Base-by-base conservation (phyloP, 2,329 filamentous ascomycete species). In the Colletotrichum costaricense region DNA sequence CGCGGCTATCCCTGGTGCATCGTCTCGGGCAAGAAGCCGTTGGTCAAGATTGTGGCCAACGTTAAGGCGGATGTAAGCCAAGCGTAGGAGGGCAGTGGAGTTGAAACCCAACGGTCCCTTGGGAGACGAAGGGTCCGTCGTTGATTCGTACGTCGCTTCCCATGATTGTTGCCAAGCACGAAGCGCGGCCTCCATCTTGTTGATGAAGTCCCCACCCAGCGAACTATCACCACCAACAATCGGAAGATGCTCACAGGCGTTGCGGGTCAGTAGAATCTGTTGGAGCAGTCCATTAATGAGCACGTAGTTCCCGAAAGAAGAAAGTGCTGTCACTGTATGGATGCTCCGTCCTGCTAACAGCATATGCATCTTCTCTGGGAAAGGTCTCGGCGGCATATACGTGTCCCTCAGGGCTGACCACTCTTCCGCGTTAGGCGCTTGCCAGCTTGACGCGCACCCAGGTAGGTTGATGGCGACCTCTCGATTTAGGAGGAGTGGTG, bases 401-500 rank as follows among this genome's bases (percentile, higher is more conserved):
- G 70, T 72, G n/a, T 56, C 62, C 58, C 81, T 79, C 19, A 79
- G 76, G 59, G 82, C 81, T 19, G 82, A 82, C 89, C 89, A 91
- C 72, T 87, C 82, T 22, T 81, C 76, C 19, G 86, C 84, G 49
- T 84, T 87, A 12, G 81, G 80, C 3, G 89, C 88, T 76, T 88
- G 88, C 86, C 89, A 91, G 70, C 88, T 85, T 28, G 87, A 85
- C 42, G 86, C 86, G 58, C 84, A 86, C 73, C 86, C 88, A 0
- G 89, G 89, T 75, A 91, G 85, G 63, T 85, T 85, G 74, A 90
- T 78, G 64, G 85, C 86, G 63, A 91, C 78, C 78, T 91, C 88
- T 38, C 84, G 84, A 76, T 88, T 90, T 65, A 89, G 77, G 30
- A 91, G 86, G 56, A 90, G 81, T 0, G 90, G 89, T 33, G 89